Conservation (phyloP, 1,284 basidiomycete species). For the Puccinia polysora region DNA sequence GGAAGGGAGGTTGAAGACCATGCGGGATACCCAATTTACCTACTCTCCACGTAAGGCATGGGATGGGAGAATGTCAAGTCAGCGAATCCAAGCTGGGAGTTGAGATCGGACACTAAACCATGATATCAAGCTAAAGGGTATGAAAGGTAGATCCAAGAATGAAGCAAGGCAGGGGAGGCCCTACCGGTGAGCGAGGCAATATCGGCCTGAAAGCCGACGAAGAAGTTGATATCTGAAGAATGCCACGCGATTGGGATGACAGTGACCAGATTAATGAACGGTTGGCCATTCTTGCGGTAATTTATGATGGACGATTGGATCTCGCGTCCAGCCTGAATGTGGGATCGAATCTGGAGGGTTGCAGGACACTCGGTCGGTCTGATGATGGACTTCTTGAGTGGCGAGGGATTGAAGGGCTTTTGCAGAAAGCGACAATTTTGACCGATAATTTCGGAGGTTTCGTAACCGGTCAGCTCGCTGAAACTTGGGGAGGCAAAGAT, state of each 20-base stretch:
- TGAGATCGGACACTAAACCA: not conserved
- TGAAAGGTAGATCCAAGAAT: not conserved
- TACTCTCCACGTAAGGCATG: too few species aligned
- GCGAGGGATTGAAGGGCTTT: constrained; percentile 5
- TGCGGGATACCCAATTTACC: constrained; percentile 6
- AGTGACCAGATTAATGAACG: constrained; percentile 61
- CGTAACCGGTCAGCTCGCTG: constrained; percentile 74
- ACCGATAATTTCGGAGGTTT: constrained; percentile 56
- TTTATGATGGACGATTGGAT: constrained; percentile 83
- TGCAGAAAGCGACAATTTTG: constrained; percentile 48
- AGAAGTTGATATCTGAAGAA: constrained; percentile 5
- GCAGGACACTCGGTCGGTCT: constrained; percentile 66
- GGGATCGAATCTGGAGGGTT: constrained; percentile 65
- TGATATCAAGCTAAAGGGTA: not conserved
- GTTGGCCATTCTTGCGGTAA: constrained; percentile 75
- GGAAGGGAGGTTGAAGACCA: not conserved
- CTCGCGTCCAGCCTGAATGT: constrained; percentile 69
- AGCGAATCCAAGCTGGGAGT: too few species aligned
- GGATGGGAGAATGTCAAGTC: too few species aligned
- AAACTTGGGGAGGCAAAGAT: constrained; percentile 82
- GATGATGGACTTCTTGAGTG: constrained; percentile 62
- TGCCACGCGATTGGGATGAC: constrained; percentile 46
- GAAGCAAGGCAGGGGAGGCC: not conserved
- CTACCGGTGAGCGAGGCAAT: constrained; percentile 8
- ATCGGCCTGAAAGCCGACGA: constrained; percentile 33